phyloP scores from a whole-genome alignment of 2,329 filamentous ascomycete species.

The Didymella pinodella region DNA sequence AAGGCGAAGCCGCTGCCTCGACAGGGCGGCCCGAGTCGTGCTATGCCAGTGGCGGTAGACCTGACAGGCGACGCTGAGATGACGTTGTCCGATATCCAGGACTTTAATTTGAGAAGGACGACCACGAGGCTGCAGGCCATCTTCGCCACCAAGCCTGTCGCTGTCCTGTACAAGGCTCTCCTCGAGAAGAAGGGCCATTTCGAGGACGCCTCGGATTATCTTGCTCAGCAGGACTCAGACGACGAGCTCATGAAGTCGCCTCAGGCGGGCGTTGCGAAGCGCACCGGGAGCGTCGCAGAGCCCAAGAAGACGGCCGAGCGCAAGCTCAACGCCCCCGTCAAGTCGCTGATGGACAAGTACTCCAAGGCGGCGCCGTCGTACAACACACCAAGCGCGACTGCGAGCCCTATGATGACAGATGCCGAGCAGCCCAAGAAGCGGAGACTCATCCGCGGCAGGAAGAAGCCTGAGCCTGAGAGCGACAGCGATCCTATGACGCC shows the following conservation, averaged over 20 bases:
- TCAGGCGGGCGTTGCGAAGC: slow-evolving; percentile 32
- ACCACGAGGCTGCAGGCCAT: slow-evolving; percentile 62
- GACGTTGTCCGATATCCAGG: slow-evolving; percentile 47
- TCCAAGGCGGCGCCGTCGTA: slow-evolving; percentile 36
- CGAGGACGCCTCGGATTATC: slow-evolving; percentile 57
- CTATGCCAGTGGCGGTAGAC: slow-evolving; percentile 45
- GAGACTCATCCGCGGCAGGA: slow-evolving; percentile 61
- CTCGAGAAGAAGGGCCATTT: slow-evolving; percentile 60
- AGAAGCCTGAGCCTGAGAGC: slow-evolving; percentile 39
- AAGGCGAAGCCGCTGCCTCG: slow-evolving; percentile 33
- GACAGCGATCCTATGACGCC: slow-evolving; percentile 30
- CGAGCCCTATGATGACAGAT: slow-evolving; percentile 23
- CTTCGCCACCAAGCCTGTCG: slow-evolving; percentile 57
- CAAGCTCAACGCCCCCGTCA: slow-evolving; percentile 62
- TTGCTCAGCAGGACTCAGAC: slow-evolving; percentile 36
- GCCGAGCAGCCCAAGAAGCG: slow-evolving; percentile 42
- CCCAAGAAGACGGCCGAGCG: slow-evolving; percentile 62
- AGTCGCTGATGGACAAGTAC: slow-evolving; percentile 66
- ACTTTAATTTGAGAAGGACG: slow-evolving; percentile 59
- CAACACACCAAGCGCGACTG: slow-evolving; percentile 23
- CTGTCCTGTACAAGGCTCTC: slow-evolving; percentile 60
- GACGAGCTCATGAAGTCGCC: slow-evolving; percentile 48
- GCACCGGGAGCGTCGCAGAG: slow-evolving; percentile 24
- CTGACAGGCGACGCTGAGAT: slow-evolving; percentile 30
- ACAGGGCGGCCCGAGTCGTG: slow-evolving; percentile 46